These are phyloP conservation scores for Colletotrichum sp. DNA, from an alignment of 2,329 filamentous ascomycete species.

Conservation along the genomic window DNA sequence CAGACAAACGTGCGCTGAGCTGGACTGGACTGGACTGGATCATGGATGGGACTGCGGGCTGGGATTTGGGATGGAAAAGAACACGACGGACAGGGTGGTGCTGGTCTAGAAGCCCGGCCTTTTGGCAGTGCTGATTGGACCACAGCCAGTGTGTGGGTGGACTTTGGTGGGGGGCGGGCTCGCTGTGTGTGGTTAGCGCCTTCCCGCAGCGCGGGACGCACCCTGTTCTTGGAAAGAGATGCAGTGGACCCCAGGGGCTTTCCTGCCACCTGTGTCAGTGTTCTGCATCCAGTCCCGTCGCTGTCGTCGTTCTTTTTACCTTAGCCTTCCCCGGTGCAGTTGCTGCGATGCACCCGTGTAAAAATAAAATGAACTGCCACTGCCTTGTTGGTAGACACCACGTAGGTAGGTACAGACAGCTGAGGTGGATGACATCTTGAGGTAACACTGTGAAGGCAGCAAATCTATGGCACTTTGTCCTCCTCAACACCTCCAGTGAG, in stretches of 20 bases:
- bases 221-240: conserved; percentile 15
- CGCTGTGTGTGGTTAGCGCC: conserved; percentile 3
- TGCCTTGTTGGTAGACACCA: not conserved
- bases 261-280: conserved; percentile 1
- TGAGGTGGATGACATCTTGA: not conserved
- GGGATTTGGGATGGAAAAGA: not conserved
- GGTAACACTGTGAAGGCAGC: too few species aligned
- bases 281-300: not conserved
- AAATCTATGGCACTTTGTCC: not conserved
- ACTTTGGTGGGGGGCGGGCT: not conserved
- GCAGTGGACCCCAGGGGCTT: conserved; percentile 6
- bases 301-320: not conserved
- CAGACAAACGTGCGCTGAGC: not conserved
- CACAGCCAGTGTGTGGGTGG: not conserved
- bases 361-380: not conserved
- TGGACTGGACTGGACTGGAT: not conserved
- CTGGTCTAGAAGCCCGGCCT: conserved; percentile 10
- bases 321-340: not conserved
- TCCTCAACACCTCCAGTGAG: not conserved
- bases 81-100: conserved; percentile 1
- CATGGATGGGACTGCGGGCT: not conserved
- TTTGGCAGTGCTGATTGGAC: not conserved
- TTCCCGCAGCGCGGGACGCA: conserved; percentile 11
- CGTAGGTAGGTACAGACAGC: not conserved
- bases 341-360: not conserved